Conservation (phyloP, 345 rosid genomes). For the Camelina sativa region DNA sequence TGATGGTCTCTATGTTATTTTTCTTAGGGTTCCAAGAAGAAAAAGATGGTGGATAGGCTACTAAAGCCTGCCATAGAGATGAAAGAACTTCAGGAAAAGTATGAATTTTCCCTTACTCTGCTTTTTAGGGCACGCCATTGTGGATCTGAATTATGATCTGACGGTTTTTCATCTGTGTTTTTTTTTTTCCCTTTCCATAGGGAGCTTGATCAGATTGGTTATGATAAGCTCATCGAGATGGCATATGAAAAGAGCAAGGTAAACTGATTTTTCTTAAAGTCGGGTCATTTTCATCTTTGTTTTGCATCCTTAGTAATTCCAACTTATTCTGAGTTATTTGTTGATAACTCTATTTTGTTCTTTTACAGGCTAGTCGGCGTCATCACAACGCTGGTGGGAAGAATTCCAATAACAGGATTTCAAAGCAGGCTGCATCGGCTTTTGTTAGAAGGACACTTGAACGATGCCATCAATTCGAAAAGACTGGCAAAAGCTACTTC, state of each 20-base stretch:
- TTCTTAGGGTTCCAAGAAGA: conserved; percentile 72
- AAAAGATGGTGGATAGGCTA: conserved; percentile 59
- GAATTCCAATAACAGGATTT: conserved; percentile 75
- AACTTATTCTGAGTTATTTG: not conserved
- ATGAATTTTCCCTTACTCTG: conserved; percentile 19
- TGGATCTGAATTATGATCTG: conserved; percentile 18
- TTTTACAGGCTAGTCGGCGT: conserved; percentile 67
- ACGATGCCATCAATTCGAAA: conserved; percentile 68
- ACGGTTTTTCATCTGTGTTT: conserved; percentile 12
- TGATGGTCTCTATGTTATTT: conserved; percentile 37
- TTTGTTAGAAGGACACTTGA: conserved; percentile 76
- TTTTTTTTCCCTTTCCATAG: conserved; percentile 47
- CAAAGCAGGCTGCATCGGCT: conserved; percentile 80
- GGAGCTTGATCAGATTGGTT: conserved; percentile 73
- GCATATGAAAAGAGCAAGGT: conserved; percentile 89
- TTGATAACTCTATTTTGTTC: conserved; percentile 27
- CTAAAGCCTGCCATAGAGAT: conserved; percentile 61
- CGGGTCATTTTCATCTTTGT: not conserved
- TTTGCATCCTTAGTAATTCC: conserved; percentile 11
- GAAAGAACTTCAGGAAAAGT: conserved; percentile 77
- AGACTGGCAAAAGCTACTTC: conserved; percentile 85
- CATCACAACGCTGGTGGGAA: conserved; percentile 64
- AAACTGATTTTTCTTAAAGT: conserved; percentile 30
- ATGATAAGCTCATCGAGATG: conserved; percentile 75
- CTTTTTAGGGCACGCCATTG: conserved; percentile 21